phyloP scores from a whole-genome alignment of 2,329 filamentous ascomycete genomes.

The Graphilbum fragrans region DNA sequence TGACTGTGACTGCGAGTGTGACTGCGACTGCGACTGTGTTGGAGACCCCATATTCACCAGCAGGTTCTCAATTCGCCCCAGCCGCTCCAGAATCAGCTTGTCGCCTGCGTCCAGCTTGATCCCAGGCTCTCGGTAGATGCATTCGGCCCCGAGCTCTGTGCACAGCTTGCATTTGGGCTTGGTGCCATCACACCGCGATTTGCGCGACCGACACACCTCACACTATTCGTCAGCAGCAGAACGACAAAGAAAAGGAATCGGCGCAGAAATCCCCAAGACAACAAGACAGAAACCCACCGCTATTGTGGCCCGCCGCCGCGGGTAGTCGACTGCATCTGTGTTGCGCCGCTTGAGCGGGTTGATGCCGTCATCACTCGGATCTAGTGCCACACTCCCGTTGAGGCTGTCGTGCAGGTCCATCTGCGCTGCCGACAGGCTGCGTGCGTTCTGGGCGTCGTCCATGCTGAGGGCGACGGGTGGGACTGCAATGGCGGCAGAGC shows the following conservation, averaged over 20 bases:
- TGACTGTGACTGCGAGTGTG: not conserved
- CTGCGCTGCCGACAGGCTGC: slow-evolving; percentile 9
- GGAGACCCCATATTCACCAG: slow-evolving; percentile 51
- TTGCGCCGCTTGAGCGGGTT: slow-evolving; percentile 51
- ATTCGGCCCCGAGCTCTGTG: slow-evolving; percentile 69
- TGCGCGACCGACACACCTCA: slow-evolving; percentile 69
- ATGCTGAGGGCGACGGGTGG: not conserved
- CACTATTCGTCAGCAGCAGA: slow-evolving; percentile 37
- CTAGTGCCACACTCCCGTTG: slow-evolving; percentile 31
- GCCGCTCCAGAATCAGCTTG: slow-evolving; percentile 70
- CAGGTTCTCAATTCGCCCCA: slow-evolving; percentile 65
- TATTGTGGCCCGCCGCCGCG: slow-evolving; percentile 51
- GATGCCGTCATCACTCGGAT: slow-evolving; percentile 37
- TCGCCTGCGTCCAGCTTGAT: slow-evolving; percentile 81
- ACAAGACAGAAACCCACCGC: slow-evolving; percentile 33
- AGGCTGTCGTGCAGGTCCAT: slow-evolving; percentile 32
- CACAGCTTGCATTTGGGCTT: slow-evolving; percentile 79
- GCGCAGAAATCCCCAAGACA: slow-evolving; percentile 3
- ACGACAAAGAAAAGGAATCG: slow-evolving; percentile 4
- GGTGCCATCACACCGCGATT: slow-evolving; percentile 67
- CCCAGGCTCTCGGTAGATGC: slow-evolving; percentile 72
- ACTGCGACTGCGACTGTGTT: slow-evolving; percentile 27
- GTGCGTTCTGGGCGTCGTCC: not conserved
- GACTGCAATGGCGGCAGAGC: not conserved
- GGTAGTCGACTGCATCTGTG: slow-evolving; percentile 52